A percentile compares a stretch with the other conserved stretches of the same genome.
These are phyloP conservation scores for Cercospora beticola DNA, from an alignment of 2,329 filamentous ascomycete genomes.

Conservation along the genomic window DNA sequence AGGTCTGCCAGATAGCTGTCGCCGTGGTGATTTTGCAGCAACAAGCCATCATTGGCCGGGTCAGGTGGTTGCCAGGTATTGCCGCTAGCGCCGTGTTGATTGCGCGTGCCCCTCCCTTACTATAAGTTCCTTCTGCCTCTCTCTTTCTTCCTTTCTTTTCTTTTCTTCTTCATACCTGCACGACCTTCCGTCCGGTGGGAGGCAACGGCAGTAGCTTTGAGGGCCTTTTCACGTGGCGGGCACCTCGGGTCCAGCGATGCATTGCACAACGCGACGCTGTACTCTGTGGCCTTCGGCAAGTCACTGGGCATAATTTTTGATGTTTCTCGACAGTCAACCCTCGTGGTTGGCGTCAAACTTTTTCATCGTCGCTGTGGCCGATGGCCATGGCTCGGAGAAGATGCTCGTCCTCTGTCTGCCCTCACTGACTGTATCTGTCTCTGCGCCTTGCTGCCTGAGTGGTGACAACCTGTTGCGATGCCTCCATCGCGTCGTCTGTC, in stretches of 20 bases:
- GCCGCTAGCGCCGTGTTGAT: slow-evolving; percentile 5
- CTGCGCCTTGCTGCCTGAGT: not conserved
- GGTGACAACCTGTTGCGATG: not conserved
- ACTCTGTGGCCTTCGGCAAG: too few species aligned
- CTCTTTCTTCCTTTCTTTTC: not conserved
- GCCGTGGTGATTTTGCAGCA: not conserved
- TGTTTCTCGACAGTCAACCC: slow-evolving; percentile 3
- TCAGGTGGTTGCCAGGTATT: slow-evolving; percentile 3
- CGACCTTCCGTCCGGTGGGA: too few species aligned
- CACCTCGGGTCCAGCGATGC: not conserved
- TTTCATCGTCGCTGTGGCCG: slow-evolving; percentile 16
- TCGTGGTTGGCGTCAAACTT: not conserved
- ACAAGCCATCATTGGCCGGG: not conserved
- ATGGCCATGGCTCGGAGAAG: slow-evolving; percentile 11
- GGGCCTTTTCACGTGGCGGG: too few species aligned
- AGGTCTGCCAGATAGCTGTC: not conserved
- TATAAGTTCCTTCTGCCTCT: not conserved
- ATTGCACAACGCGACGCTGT: slow-evolving; percentile 7
- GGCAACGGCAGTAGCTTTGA: too few species aligned
- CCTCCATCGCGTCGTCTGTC: not conserved
- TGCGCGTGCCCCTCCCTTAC: not conserved
- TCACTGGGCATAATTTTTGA: slow-evolving; percentile 12
- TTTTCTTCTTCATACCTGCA: not conserved
- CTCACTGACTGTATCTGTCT: not conserved
- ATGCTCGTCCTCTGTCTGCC: not conserved